Base-by-base conservation (phyloP, 2,329 filamentous ascomycete species). In the Alternaria sp. region DNA sequence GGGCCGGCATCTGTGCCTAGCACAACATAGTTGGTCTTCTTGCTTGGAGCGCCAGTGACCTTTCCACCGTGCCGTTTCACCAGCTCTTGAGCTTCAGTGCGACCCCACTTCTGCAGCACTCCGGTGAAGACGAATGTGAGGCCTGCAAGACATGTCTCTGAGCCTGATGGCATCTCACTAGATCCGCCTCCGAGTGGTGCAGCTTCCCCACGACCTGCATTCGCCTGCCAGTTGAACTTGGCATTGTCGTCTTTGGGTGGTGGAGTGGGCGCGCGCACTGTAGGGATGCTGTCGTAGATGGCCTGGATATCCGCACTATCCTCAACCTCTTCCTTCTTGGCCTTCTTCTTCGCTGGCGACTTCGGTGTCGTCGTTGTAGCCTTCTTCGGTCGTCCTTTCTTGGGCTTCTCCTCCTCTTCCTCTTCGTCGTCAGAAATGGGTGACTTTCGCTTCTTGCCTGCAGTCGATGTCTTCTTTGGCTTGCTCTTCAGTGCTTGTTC, bases 21-120 rank as follows among this genome's bases (percentile, higher is more conserved):
- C 15, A 99, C 92, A 49, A 99, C 93, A 76, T 93, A 99, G 74
- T 87, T 96, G 1, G 96, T 99, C 81, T 97, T 98, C 75, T 90
- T 91, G 77, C 95, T 98, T 19, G 96, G 96, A 6, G 89, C 90
- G 10, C 84, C 85, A 10, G 91, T 97, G 23, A 97, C 90, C 81
- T 97, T 98, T 57, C 96, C 96, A 45, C 96, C 96, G 78, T 97
- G 96, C 66, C 90, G 89, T 79, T 99, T 99, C 60, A 98, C 93
- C 17, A 99, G 84, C 46, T 87, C 89, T 68, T 94, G 90, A 1
- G 89, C 95, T 72, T 97, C 93, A 6, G 97, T 93, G 64, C 96
- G 89, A 47, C 91, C 90, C 60, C 98, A 87, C 0, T 88, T 90
- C 64, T 92, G 87, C 43, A 98, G 84, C 23, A 97, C 86, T 23